Percentiles rank a stretch among this genome's conserved stretches.
These are phyloP conservation scores for Erythrobasidium hasegawianum DNA, from an alignment of 1,284 basidiomycete species.

Conservation along the genomic window DNA sequence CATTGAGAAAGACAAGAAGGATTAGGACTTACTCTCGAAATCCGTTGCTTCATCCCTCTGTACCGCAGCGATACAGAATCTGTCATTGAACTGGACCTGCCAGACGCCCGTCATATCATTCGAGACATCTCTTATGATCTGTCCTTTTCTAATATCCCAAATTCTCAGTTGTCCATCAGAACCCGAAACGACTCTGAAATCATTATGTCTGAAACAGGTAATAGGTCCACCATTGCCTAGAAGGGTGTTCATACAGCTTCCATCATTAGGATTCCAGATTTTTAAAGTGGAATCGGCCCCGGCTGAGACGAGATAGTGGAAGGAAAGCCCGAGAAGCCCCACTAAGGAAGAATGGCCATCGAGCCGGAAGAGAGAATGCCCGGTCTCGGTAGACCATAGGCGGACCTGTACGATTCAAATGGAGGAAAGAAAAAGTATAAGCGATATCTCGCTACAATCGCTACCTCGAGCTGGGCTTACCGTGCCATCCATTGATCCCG, in stretches of 20 bases:
- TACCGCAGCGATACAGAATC: constrained; percentile 80
- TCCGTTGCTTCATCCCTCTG: constrained; percentile 43
- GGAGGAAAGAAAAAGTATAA: too few relatives aligned
- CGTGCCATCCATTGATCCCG: constrained; percentile 93
- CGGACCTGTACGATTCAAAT: constrained; percentile 57
- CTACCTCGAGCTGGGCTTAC: too few relatives aligned
- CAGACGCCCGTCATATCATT: constrained; percentile 86
- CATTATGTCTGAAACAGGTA: constrained; percentile 95
- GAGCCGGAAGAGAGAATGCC: constrained; percentile 71
- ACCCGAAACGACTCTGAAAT: constrained; percentile 88
- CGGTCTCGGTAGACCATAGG: constrained; percentile 80
- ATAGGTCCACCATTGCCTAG: constrained; percentile 88
- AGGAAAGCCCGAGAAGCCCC: constrained; percentile 56
- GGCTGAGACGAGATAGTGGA: constrained; percentile 82
- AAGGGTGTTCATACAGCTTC: constrained; percentile 71
- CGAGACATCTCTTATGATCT: constrained; percentile 75
- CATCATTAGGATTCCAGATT: constrained; percentile 82
- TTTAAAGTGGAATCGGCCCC: constrained; percentile 89
- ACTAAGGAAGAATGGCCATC: constrained; percentile 48
- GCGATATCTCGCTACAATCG: too few relatives aligned
- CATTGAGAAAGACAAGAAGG: neutral
- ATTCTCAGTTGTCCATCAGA: constrained; percentile 94
- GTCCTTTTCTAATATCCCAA: constrained; percentile 86
- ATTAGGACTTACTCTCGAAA: constrained; percentile 40
- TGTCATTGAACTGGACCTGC: constrained; percentile 89